phyloP scores from a whole-genome alignment of 2,329 filamentous ascomycete species.

The Colletotrichum higginsianum region DNA sequence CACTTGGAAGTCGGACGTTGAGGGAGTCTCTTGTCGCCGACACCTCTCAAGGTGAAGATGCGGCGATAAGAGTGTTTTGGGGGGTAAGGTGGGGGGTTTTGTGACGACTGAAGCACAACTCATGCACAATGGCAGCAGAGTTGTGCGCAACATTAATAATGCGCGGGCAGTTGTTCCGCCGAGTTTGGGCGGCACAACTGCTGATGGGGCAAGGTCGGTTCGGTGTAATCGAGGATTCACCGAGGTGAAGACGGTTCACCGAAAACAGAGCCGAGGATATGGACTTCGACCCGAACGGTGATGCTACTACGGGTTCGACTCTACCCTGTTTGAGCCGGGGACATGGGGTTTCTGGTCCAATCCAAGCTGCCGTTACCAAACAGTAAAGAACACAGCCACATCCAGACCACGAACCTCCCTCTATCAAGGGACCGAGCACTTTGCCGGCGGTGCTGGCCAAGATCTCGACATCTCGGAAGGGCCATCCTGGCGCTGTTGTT shows the following conservation, averaged over 20 bases:
- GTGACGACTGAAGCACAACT: too few relatives aligned
- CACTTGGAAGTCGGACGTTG: neutral
- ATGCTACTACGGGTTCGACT: slow-evolving; percentile 8
- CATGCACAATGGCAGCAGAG: slow-evolving; percentile 26
- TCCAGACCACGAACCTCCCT: neutral
- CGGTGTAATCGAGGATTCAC: slow-evolving; percentile 14
- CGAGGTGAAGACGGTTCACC: slow-evolving; percentile 23
- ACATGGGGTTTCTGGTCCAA: neutral
- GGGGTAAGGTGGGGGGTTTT: slow-evolving; percentile 23
- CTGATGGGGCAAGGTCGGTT: neutral
- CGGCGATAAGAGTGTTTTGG: slow-evolving; percentile 9
- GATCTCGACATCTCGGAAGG: slow-evolving; percentile 10
- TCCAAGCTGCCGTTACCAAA: neutral
- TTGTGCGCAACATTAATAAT: slow-evolving; percentile 10
- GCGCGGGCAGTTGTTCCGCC: neutral
- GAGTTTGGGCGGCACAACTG: slow-evolving; percentile 1
- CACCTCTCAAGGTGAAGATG: slow-evolving; percentile 2
- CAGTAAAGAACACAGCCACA: neutral
- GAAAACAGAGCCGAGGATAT: neutral
- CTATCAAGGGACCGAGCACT: neutral
- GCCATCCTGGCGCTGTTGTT: neutral
- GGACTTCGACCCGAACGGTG: neutral
- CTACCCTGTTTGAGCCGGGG: neutral
- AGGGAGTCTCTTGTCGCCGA: neutral
- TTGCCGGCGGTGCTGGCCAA: neutral